These are phyloP conservation scores for Cutaneotrichosporon curvatum DNA, from an alignment of 1,284 basidiomycete species.

Conservation along the genomic window DNA sequence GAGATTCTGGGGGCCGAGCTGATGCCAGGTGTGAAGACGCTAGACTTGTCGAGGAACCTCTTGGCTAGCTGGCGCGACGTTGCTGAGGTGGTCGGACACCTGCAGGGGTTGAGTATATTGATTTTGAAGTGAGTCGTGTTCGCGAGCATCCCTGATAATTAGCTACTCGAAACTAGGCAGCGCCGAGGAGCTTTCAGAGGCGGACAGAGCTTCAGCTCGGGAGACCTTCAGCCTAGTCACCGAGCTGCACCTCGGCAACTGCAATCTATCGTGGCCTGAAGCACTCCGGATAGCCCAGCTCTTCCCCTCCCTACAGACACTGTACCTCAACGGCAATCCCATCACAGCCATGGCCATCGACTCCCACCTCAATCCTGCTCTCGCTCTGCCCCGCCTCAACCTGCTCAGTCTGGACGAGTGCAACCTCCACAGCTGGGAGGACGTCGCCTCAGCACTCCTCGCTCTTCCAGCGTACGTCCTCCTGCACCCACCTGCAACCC, in stretches of 20 bases:
- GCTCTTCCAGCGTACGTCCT: slow-evolving; percentile 52
- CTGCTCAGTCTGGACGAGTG: slow-evolving; percentile 73
- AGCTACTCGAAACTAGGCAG: slow-evolving; percentile 54
- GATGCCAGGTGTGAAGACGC: slow-evolving; percentile 59
- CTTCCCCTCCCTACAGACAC: slow-evolving; percentile 57
- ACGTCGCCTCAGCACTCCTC: slow-evolving; percentile 51
- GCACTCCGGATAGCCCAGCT: slow-evolving; percentile 48
- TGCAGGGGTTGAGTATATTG: slow-evolving; percentile 60
- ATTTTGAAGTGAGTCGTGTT: slow-evolving; percentile 60
- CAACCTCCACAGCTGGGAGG: slow-evolving; percentile 56
- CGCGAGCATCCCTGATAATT: background rate
- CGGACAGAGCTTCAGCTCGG: slow-evolving; percentile 21
- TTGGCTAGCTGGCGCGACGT: slow-evolving; percentile 66
- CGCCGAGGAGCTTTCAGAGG: slow-evolving; percentile 47
- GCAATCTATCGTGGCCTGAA: slow-evolving; percentile 63
- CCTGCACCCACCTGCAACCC: background rate
- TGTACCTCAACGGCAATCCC: slow-evolving; percentile 73
- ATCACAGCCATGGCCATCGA: background rate
- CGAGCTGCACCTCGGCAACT: slow-evolving; percentile 70
- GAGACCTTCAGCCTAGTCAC: slow-evolving; percentile 54
- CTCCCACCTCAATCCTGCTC: background rate
- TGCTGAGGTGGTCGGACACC: slow-evolving; percentile 57
- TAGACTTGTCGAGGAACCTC: slow-evolving; percentile 77
- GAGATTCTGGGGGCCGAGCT: slow-evolving; percentile 4
- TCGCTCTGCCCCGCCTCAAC: slow-evolving; percentile 44